Conservation (phyloP, 2,329 filamentous ascomycete species). For the Alternaria tenuissima region DNA sequence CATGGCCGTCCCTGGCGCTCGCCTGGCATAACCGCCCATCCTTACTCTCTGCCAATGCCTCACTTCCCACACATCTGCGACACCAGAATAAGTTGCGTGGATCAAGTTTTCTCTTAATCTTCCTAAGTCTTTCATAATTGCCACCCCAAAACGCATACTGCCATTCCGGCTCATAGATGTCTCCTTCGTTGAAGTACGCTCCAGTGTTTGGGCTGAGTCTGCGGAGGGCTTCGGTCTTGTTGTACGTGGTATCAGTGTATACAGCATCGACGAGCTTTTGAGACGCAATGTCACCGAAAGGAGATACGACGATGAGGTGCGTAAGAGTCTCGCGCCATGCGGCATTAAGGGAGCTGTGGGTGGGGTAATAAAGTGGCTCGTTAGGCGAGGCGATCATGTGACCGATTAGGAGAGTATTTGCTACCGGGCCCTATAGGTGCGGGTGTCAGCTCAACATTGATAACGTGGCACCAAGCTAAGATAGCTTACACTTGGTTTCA, state of each 20-base stretch:
- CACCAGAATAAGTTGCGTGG: conserved; percentile 35
- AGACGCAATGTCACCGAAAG: conserved; percentile 22
- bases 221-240: conserved; percentile 26
- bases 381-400: conserved; percentile 32
- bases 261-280: conserved; percentile 20
- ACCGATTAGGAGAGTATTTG: conserved; percentile 31
- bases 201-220: conserved; percentile 31
- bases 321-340: conserved; percentile 37
- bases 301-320: conserved; percentile 27
- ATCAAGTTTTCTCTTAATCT: conserved; percentile 35
- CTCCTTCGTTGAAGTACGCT: conserved; percentile 42
- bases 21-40: conserved; percentile 31
- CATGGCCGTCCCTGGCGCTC: neutral
- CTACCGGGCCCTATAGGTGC: conserved; percentile 14
- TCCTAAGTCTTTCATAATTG: conserved; percentile 26
- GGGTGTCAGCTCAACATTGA: neutral
- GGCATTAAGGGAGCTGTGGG: conserved; percentile 27
- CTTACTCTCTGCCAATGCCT: conserved; percentile 24
- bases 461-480: neutral
- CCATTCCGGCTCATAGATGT: conserved; percentile 38
- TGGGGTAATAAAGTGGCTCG: conserved; percentile 26
- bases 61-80: conserved; percentile 38
- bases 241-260: conserved; percentile 27
- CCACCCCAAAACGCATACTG: conserved; percentile 33
- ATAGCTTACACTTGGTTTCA: conserved; percentile 23